Base-by-base conservation (phyloP, 2,329 filamentous ascomycete species). In the Fusarium foetens region DNA sequence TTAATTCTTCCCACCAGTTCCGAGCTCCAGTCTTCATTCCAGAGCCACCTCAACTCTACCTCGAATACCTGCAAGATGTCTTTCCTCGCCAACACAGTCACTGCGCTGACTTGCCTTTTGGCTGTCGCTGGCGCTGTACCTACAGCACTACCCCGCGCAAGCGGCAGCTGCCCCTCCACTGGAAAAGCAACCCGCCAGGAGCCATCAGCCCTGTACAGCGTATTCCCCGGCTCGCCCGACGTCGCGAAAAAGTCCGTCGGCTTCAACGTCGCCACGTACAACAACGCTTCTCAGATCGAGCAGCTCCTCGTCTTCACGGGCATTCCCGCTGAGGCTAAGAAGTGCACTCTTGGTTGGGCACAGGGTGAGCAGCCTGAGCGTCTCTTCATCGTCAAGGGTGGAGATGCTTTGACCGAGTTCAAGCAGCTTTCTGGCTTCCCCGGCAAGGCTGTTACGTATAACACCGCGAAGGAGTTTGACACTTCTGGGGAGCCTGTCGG, bases 341-440 rank as follows among this genome's bases (percentile, higher is more conserved):
- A 54, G 5, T 82, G 81, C 75, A 42, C 42, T 6, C 67, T 82
- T n/a, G 65, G 67, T 17, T 82, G 81, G 81, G 53, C 49, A 8
- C 81, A 82, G n/a, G 83, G 81, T 23, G 79, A 78, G 12, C 79
- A 71, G 68, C 79, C 76, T 59, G 79, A 82, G 49, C 83, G 81
- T 58, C 78, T 79, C 59, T 82, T 84, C 66, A 78, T 79, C 70
- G 82, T 83, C 67, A 72, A 76, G 29, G 76, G 77, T 23, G 31
- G 46, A 27, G 78, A 72, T 59, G 81, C 75, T 1, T 60, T 78
- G 39, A 48, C 78, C 3, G 46, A 63, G 3, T 58, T 77, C 35
- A 71, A 60, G 43, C 78, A 76, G 46, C 72, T 81, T 10, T 66
- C 74, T 11, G 75, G 76, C 25, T 75, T 79, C 52, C 78, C 77